Evolutionary conservation across 1,284 basidiomycete species (phyloP), one percentile per base, ranked within the genome.

Genomic region (Boletus mariae): DNA sequence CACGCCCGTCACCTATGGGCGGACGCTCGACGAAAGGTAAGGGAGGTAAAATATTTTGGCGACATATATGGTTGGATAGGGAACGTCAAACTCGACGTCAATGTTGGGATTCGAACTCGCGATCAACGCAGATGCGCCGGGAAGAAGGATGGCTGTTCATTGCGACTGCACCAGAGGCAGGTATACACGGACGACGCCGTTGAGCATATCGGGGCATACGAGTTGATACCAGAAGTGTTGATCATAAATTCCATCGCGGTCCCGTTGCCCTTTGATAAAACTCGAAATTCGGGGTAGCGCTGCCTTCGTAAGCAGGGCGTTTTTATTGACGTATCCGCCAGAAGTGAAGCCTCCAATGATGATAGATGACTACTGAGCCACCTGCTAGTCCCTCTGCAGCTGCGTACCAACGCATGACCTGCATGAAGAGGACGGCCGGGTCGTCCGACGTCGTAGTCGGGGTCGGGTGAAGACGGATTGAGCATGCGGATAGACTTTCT

Each of bases 161-260:
- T 46, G 88, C 90, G 0, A 82, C 84, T 3, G 89, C 94, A 49
- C 87, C 94, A 1, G 92, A 95, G 0, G 91, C 94, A 20, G 94
- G 73, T 97, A 98, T 13, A 94, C 92, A 49, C 92, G 87, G 31
- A 83, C 80, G 51, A 93, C 83, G 55, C 80, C 71, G 26, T 72
- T 71, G 2, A 84, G 85, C 84, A 87, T 86, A 55, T 76, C 68
- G 3, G 83, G 20, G 81, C 73, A 62, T 82, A 84, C 34, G 83
- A 70, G 70, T 84, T 84, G 68, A 81, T 74, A 23, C 79, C 81
- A 29, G 78, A 74, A 1, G 78, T 80, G 13, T 8, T 44, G 49
- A 51, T 34, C 63, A 66, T 66, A 37, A 67, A 67, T 17, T 60
- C 71, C 62, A 84, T 74, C 25, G 73, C 70, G 34, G 75, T 64